These are phyloP conservation scores for Cyberlindnera veronae DNA, from an alignment of 805 yeast genomes.

Conservation along the genomic window DNA sequence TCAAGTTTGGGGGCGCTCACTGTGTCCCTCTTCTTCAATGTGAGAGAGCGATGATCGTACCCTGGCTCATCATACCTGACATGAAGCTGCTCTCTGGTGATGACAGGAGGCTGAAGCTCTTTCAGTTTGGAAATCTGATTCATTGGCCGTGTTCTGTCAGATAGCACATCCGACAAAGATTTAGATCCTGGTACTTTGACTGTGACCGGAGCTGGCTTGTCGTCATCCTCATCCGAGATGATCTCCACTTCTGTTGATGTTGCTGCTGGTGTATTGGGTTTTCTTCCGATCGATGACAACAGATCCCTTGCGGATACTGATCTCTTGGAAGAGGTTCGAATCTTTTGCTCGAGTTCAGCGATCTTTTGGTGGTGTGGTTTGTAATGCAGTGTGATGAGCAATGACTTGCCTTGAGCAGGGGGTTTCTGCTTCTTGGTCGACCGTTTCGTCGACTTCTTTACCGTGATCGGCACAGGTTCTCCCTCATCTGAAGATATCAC, in stretches of 20 bases:
- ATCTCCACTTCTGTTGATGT: no score
- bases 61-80: slow-evolving; percentile 9
- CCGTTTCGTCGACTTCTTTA: not conserved
- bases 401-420: slow-evolving; percentile 1
- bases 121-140: slow-evolving; percentile 22
- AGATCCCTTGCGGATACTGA: slow-evolving; percentile 22
- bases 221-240: no score
- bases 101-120: slow-evolving; percentile 13
- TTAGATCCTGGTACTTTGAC: slow-evolving; percentile 5
- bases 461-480: not conserved
- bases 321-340: slow-evolving; percentile 11
- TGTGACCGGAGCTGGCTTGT: no score
- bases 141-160: slow-evolving; percentile 8
- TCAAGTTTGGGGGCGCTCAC: not conserved
- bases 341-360: slow-evolving; percentile 23
- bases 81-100: slow-evolving; percentile 15
- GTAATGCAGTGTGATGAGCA: slow-evolving; percentile 19
- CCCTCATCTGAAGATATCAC: slow-evolving; percentile 12
- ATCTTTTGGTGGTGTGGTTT: slow-evolving; percentile 18
- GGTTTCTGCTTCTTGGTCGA: not conserved
- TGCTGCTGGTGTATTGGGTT: not conserved
- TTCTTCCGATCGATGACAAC: slow-evolving; percentile 9
- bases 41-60: slow-evolving; percentile 5
- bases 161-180: slow-evolving; percentile 13
- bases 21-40: slow-evolving; percentile 1